Conservation (phyloP, 345 rosid genomes). For the Arabidopsis suecica region DNA sequence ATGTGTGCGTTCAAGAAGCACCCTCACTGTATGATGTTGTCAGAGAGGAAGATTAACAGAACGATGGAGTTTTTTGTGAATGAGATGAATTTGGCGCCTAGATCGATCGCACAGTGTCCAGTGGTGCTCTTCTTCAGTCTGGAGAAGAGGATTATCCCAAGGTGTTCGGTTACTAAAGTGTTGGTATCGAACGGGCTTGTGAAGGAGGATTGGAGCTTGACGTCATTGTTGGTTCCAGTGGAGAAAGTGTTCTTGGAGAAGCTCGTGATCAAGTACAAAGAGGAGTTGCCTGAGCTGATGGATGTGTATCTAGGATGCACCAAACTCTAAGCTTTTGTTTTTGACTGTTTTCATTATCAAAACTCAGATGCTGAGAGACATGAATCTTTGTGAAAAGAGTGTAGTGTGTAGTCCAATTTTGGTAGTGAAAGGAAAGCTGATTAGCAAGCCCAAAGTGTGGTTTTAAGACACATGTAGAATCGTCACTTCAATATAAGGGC, state of each 20-base stretch:
- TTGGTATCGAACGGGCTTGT: constrained; percentile 53
- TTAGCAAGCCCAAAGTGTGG: neutral
- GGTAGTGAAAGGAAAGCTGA: neutral
- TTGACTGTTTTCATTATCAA: neutral
- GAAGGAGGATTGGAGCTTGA: constrained; percentile 54
- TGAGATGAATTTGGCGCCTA: constrained; percentile 51
- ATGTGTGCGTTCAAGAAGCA: constrained; percentile 54
- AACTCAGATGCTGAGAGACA: neutral
- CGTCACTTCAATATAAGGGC: constrained; percentile 13
- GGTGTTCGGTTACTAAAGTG: constrained; percentile 51
- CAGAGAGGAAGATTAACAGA: constrained; percentile 52
- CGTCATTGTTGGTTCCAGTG: constrained; percentile 45
- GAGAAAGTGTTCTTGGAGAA: constrained; percentile 53
- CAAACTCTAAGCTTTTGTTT: neutral
- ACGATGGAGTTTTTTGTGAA: constrained; percentile 60
- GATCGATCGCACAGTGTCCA: constrained; percentile 48
- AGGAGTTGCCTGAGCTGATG: constrained; percentile 54
- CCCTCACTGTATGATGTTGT: constrained; percentile 58
- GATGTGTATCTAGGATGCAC: constrained; percentile 29
- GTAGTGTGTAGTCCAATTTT: constrained; percentile 11
- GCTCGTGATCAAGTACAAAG: constrained; percentile 50
- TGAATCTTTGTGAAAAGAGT: neutral
- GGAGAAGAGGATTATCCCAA: constrained; percentile 61
- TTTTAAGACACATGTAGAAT: constrained; percentile 4
- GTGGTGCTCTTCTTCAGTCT: constrained; percentile 51